phyloP scores from a whole-genome alignment of 2,329 filamentous ascomycete species.

The Gaeumannomyces tritici region DNA sequence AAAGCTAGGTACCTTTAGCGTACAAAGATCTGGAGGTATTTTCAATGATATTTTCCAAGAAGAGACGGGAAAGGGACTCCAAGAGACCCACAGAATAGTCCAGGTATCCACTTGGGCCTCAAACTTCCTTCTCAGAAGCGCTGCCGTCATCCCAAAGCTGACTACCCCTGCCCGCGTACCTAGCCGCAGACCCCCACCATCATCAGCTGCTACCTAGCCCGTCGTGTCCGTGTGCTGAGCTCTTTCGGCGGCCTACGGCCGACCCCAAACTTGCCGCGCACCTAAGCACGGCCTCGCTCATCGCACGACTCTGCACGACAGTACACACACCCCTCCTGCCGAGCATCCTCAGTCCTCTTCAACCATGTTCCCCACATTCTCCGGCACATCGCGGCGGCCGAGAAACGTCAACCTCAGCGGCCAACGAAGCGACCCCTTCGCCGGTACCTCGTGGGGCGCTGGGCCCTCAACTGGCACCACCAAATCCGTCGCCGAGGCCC shows the following conservation, averaged over 20 bases:
- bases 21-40: too few species aligned
- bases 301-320: neutral
- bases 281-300: neutral
- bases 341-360: neutral
- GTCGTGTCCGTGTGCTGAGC: too few species aligned
- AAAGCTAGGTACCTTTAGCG: too few species aligned
- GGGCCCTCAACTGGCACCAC: slow-evolving; percentile 54
- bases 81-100: too few species aligned
- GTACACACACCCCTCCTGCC: neutral
- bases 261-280: too few species aligned
- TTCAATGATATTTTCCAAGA: too few species aligned
- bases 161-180: too few species aligned
- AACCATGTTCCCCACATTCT: slow-evolving; percentile 85
- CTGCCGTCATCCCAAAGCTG: neutral
- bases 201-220: too few species aligned
- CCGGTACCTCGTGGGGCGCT: slow-evolving; percentile 47
- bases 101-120: too few species aligned
- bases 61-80: too few species aligned
- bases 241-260: too few species aligned
- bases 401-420: slow-evolving; percentile 93
- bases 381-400: slow-evolving; percentile 72
- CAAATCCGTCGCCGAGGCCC: slow-evolving; percentile 72
- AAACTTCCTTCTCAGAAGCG: too few species aligned
- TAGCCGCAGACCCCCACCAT: neutral
- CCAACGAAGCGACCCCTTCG: slow-evolving; percentile 69